These are phyloP conservation scores for Sporothrix luriei DNA, from an alignment of 2,329 filamentous ascomycete species.

Conservation along the genomic window DNA sequence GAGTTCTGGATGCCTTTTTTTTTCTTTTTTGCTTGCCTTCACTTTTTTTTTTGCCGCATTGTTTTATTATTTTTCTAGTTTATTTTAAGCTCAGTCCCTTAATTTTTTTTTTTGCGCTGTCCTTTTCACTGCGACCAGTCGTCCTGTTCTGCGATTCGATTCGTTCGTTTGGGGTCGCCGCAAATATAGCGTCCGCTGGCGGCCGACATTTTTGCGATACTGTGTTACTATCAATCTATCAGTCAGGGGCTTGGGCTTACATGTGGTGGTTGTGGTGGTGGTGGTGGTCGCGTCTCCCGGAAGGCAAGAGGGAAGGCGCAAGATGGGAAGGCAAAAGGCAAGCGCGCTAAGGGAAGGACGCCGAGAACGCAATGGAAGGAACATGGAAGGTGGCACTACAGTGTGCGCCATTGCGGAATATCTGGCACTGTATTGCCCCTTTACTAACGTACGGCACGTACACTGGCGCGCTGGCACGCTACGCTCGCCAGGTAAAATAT, in stretches of 20 bases:
- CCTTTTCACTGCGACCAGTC: not conserved
- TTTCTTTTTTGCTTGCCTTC: conserved; percentile 16
- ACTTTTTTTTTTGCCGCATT: conserved; percentile 29
- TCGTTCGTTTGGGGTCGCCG: conserved; percentile 17
- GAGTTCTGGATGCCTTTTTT: conserved; percentile 6
- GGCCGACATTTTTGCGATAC: conserved; percentile 22
- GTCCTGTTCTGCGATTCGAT: conserved; percentile 25
- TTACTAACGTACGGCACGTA: conserved; percentile 12
- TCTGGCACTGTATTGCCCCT: conserved; percentile 22
- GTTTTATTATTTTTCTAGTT: not conserved
- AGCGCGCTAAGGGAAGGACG: conserved; percentile 18
- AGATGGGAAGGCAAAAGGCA: not conserved
- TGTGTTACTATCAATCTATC: not conserved
- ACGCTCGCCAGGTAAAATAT: no score
- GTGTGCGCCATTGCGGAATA: not conserved
- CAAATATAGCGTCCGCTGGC: conserved; percentile 19
- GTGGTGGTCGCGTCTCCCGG: conserved; percentile 14
- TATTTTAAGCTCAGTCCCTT: conserved; percentile 21
- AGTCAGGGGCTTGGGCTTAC: conserved; percentile 5
- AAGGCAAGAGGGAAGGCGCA: conserved; percentile 4
- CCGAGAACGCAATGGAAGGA: conserved; percentile 22
- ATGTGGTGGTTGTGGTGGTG: not conserved
- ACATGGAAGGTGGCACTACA: conserved; percentile 6
- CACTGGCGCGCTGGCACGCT: not conserved
- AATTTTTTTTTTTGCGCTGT: not conserved